phyloP scores from a whole-genome alignment of 306 rosid species.

The Pyrus communis region DNA sequence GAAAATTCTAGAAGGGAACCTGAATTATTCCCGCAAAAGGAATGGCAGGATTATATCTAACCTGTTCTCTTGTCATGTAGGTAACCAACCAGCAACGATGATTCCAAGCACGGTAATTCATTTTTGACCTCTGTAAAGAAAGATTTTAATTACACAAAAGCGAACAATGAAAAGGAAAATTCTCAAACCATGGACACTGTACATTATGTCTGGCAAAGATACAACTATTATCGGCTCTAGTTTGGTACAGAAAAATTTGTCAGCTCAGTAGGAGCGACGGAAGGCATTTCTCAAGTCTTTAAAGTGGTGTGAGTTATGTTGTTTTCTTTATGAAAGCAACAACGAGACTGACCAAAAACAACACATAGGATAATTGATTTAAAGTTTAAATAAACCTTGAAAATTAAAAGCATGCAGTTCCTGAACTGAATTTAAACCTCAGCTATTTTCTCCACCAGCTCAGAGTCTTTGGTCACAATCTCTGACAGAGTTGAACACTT shows the following conservation, averaged over 20 bases:
- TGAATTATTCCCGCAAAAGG: not conserved
- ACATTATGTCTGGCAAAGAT: not conserved
- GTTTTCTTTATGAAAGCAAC: not conserved
- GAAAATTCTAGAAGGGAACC: not conserved
- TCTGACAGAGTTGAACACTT: conserved; percentile 52
- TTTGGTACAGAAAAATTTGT: not conserved
- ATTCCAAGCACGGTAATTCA: conserved; percentile 97
- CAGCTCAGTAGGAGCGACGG: not conserved
- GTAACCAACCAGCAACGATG: conserved; percentile 80
- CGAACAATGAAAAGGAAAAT: not conserved
- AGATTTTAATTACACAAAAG: conserved; percentile 10
- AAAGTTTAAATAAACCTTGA: conserved; percentile 19
- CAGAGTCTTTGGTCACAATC: conserved; percentile 77
- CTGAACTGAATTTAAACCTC: conserved; percentile 62
- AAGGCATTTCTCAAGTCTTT: not conserved
- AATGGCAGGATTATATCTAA: conserved; percentile 8
- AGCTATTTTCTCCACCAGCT: conserved; percentile 88
- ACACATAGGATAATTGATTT: not conserved
- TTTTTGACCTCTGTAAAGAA: conserved; percentile 65
- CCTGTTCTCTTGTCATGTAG: conserved; percentile 67
- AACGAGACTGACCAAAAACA: not conserved
- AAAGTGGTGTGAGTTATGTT: not conserved
- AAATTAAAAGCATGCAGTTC: conserved; percentile 37
- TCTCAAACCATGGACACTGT: not conserved
- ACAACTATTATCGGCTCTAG: not conserved